Evolutionary conservation across 768 basidiomycete genomes (phyloP), one percentile per base, ranked within the genome.

Genomic region (Termitomyces sp.): DNA sequence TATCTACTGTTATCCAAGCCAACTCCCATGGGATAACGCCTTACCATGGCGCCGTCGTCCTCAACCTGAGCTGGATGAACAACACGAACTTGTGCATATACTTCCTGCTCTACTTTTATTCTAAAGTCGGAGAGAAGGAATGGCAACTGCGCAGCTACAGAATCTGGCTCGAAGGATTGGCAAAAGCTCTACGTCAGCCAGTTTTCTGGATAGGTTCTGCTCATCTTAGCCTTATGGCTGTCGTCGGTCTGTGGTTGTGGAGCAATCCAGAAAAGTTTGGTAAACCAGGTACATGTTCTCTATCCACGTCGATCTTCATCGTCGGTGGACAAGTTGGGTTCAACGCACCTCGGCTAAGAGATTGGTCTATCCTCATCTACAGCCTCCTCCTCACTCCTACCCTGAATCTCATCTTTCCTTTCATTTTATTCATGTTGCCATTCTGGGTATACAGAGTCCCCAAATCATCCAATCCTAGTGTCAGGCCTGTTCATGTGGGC

Each of bases 41-140:
- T 30, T 69, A 63, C 56, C 67, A 70, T 54, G 64, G 57, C 5
- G 57, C 44, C 40, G 62, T 71, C 51, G 56, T 73, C 20, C 69
- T 71, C 49, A 63, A 61, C n/a, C n/a, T n/a, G n/a, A n/a, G n/a
- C n/a, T n/a, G n/a, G n/a, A n/a, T n/a, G n/a, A n/a, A n/a, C n/a
- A n/a, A n/a, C n/a, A 68, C 65, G 6, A 69, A 64, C 41, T 14
- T 52, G 18, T 63, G 57, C 52, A 60, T 60, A 26, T 58, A 60
- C n/a, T 50, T 63, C n/a, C 47, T 63, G 41, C 63, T 67, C 53
- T 62, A 69, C 28, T 14, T 47, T 2, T 28, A 28, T 10, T 13
- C 4, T 0, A 26, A 46, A 46, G 16, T 43, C n/a, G 18, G 6
- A 20, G n/a, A 43, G 41, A 8, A 7, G 41, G 9, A 43, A n/a